A percentile compares a stretch with the other conserved stretches of the same genome.
phyloP scores from a whole-genome alignment of 805 yeast genomes.

The Lachancea sp. region DNA sequence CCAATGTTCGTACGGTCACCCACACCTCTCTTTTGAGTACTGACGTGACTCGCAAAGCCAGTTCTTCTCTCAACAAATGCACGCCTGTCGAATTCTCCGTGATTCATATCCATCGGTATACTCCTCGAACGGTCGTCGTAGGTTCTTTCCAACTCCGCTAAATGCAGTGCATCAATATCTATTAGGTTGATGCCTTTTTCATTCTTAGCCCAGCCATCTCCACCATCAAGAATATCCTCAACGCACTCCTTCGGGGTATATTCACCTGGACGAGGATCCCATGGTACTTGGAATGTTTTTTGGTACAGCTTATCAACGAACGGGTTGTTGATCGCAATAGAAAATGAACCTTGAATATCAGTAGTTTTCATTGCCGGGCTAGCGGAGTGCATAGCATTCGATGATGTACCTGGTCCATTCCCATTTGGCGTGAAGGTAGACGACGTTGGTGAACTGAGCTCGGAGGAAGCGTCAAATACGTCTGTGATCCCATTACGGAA shows the following conservation, averaged over 20 bases:
- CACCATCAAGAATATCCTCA: slow-evolving; percentile 67
- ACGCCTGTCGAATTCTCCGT: slow-evolving; percentile 24
- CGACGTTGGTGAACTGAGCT: slow-evolving; percentile 15
- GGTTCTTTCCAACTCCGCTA: slow-evolving; percentile 24
- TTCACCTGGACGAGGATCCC: slow-evolving; percentile 55
- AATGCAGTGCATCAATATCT: slow-evolving; percentile 28
- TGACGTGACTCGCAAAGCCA: slow-evolving; percentile 6
- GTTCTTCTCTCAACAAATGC: slow-evolving; percentile 27
- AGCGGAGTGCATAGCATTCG: slow-evolving; percentile 2
- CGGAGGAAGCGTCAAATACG: slow-evolving; percentile 19
- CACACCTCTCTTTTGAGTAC: slow-evolving; percentile 1
- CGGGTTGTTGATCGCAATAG: slow-evolving; percentile 40
- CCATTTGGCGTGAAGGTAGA: slow-evolving; percentile 12
- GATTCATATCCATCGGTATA: slow-evolving; percentile 9
- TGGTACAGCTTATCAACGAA: slow-evolving; percentile 45
- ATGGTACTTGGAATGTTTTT: slow-evolving; percentile 49
- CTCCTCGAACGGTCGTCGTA: slow-evolving; percentile 12
- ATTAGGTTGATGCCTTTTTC: slow-evolving; percentile 33
- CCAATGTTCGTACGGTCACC: slow-evolving; percentile 4
- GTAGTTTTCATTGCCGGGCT: slow-evolving; percentile 7
- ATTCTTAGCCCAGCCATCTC: slow-evolving; percentile 56
- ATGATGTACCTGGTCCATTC: background rate
- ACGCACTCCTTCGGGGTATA: slow-evolving; percentile 64
- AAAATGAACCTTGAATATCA: slow-evolving; percentile 18
- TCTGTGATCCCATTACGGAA: slow-evolving; percentile 18